These are phyloP conservation scores for Filobasidium floriforme DNA, from an alignment of 768 basidiomycete species.

Conservation along the genomic window DNA sequence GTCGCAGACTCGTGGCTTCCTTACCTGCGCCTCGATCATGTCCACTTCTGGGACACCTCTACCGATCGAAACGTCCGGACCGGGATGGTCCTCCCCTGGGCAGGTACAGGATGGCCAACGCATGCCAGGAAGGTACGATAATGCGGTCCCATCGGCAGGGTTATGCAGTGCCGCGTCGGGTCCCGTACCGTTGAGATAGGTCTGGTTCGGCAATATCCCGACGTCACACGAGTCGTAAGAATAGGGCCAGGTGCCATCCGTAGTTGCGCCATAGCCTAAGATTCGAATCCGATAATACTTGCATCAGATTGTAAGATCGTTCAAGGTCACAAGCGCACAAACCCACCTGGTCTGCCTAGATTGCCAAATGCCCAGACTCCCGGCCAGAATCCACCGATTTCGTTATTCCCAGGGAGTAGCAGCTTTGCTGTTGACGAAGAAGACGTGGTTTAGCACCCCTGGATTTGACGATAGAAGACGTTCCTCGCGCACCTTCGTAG, in stretches of 20 bases:
- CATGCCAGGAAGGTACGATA: slow-evolving; percentile 45
- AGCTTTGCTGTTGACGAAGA: slow-evolving; percentile 28
- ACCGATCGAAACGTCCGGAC: slow-evolving; percentile 59
- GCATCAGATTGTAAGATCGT: slow-evolving; percentile 22
- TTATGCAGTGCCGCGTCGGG: slow-evolving; percentile 35
- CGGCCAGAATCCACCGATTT: slow-evolving; percentile 57
- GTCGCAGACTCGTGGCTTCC: neutral
- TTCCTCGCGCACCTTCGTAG: slow-evolving; percentile 51
- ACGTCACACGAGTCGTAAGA: slow-evolving; percentile 42
- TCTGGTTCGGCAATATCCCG: slow-evolving; percentile 41
- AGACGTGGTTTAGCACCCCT: neutral
- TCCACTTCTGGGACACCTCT: slow-evolving; percentile 90
- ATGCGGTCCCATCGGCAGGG: slow-evolving; percentile 35
- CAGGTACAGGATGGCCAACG: slow-evolving; percentile 70
- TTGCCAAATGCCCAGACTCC: slow-evolving; percentile 80
- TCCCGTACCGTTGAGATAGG: slow-evolving; percentile 31
- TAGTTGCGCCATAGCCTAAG: slow-evolving; percentile 16
- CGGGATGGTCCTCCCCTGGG: slow-evolving; percentile 75
- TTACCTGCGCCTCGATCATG: slow-evolving; percentile 72
- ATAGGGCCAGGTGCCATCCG: slow-evolving; percentile 30
- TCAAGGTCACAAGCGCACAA: slow-evolving; percentile 23
- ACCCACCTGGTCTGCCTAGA: slow-evolving; percentile 17
- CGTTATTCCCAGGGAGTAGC: slow-evolving; percentile 39
- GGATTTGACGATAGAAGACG: neutral
- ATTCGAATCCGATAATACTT: neutral